These are phyloP conservation scores for Aschersonia sp. DNA, from an alignment of 2,329 filamentous ascomycete genomes.

Conservation along the genomic window DNA sequence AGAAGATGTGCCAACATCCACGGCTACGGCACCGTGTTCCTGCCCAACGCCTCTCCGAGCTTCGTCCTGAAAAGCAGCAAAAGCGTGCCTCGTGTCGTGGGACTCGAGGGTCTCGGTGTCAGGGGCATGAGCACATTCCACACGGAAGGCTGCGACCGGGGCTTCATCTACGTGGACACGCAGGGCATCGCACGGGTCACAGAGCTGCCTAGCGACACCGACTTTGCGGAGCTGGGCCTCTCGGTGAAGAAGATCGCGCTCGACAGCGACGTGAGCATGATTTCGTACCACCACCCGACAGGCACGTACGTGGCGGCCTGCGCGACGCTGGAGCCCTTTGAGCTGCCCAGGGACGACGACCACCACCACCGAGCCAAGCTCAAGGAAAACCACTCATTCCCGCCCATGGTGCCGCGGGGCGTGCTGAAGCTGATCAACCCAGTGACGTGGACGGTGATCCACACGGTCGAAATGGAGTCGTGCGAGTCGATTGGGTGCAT, in stretches of 20 bases:
- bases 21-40: conserved; percentile 69
- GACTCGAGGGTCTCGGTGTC: conserved; percentile 53
- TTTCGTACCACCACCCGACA: conserved; percentile 65
- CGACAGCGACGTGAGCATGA: conserved; percentile 51
- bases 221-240: conserved; percentile 63
- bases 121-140: conserved; percentile 63
- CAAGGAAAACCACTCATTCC: conserved; percentile 48
- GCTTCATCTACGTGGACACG: conserved; percentile 70
- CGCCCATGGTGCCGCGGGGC: conserved; percentile 57
- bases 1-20: conserved; percentile 48
- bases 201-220: conserved; percentile 51
- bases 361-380: conserved; percentile 73
- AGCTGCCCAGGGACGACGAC: conserved; percentile 75
- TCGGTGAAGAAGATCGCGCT: conserved; percentile 58
- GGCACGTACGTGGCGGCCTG: conserved; percentile 67
- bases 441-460: conserved; percentile 62
- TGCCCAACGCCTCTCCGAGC: conserved; percentile 64
- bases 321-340: conserved; percentile 53
- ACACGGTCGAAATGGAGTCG: conserved; percentile 57
- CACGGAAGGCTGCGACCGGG: conserved; percentile 60
- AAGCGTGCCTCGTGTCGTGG: conserved; percentile 60
- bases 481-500: conserved; percentile 70
- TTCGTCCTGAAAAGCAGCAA: conserved; percentile 75
- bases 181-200: conserved; percentile 60
- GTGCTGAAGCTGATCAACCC: conserved; percentile 68